These are phyloP conservation scores for Juglanconis juglandina DNA, from an alignment of 2,329 filamentous ascomycete species.

Conservation along the genomic window DNA sequence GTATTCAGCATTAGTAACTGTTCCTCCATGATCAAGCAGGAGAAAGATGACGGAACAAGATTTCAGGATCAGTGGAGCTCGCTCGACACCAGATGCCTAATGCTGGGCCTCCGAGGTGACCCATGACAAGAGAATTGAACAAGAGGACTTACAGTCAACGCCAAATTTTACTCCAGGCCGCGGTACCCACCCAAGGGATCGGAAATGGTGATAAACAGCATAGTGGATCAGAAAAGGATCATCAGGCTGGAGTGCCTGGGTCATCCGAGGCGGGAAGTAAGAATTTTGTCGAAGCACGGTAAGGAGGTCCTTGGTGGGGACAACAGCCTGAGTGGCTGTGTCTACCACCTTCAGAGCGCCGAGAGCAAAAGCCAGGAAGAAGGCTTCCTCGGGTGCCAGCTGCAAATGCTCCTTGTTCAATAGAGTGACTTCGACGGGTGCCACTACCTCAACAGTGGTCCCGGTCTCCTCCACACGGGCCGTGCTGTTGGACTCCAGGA, in stretches of 20 bases:
- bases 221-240: slow-evolving; percentile 85
- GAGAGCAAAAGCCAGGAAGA: slow-evolving; percentile 81
- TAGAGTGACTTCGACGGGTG: slow-evolving; percentile 25
- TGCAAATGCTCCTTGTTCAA: slow-evolving; percentile 79
- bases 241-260: slow-evolving; percentile 59
- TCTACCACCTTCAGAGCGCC: slow-evolving; percentile 67
- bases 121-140: neutral
- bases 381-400: slow-evolving; percentile 82
- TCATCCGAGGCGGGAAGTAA: slow-evolving; percentile 58
- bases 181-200: slow-evolving; percentile 91
- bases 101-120: too few relatives aligned
- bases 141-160: slow-evolving; percentile 58
- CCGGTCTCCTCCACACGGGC: neutral
- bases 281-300: slow-evolving; percentile 66
- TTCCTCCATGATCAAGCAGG: neutral
- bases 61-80: too few relatives aligned
- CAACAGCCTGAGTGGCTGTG: slow-evolving; percentile 37
- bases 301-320: slow-evolving; percentile 59
- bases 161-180: slow-evolving; percentile 92
- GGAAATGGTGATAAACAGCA: slow-evolving; percentile 90
- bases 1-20: neutral
- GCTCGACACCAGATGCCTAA: too few relatives aligned
- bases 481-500: neutral
- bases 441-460: neutral
- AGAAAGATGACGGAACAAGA: neutral